These are phyloP conservation scores for Coemansia sp. DNA, from an alignment of 192 early-diverging fungal species.

Conservation along the genomic window DNA sequence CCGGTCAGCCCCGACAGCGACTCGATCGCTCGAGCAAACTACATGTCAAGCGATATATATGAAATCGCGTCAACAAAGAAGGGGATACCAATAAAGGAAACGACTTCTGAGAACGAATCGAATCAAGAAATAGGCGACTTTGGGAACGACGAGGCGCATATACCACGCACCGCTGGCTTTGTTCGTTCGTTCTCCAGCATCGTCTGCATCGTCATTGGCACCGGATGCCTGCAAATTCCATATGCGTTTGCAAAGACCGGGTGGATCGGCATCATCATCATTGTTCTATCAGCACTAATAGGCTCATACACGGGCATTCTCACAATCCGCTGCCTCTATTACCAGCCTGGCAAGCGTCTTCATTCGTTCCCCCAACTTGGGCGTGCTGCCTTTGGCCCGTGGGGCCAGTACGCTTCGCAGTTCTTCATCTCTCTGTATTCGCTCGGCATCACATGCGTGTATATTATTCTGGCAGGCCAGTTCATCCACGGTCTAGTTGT, in stretches of 20 bases:
- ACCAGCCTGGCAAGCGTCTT: conserved; percentile 47
- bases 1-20: conserved; percentile 2
- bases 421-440: conserved; percentile 65
- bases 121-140: conserved; percentile 17
- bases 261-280: conserved; percentile 74
- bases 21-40: conserved; percentile 16
- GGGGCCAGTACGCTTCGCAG: conserved; percentile 62
- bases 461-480: conserved; percentile 70
- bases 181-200: conserved; percentile 63
- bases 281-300: conserved; percentile 71
- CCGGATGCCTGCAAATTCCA: conserved; percentile 80
- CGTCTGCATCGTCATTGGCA: conserved; percentile 80
- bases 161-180: conserved; percentile 47
- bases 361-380: conserved; percentile 69
- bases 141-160: conserved; percentile 11
- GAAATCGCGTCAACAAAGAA: conserved; percentile 32
- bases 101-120: conserved; percentile 21
- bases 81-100: conserved; percentile 27
- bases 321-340: conserved; percentile 76
- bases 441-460: conserved; percentile 68
- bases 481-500: conserved; percentile 63
- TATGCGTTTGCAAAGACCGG: conserved; percentile 75
- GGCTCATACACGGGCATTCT: conserved; percentile 73
- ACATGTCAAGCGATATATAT: conserved; percentile 18
- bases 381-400: conserved; percentile 63